These are phyloP conservation scores for Penicillium egyptiacum DNA, from an alignment of 495 filamentous ascomycete genomes.

Conservation along the genomic window DNA sequence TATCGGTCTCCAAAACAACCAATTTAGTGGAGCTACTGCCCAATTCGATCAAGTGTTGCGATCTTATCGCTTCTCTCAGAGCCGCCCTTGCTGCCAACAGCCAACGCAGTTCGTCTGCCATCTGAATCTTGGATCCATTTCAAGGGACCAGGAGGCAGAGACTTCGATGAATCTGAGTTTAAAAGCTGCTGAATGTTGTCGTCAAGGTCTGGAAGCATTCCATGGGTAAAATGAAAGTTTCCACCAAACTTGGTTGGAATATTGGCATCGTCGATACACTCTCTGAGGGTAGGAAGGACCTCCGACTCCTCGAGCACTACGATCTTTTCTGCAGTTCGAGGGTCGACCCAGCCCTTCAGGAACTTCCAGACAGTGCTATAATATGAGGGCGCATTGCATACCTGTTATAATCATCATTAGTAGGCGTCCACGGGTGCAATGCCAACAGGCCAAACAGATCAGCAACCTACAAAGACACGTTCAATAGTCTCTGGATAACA, in stretches of 20 bases:
- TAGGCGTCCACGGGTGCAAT: not conserved
- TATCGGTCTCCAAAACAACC: too few species aligned
- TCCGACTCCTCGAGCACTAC: slow-evolving; percentile 18
- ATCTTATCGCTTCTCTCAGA: slow-evolving; percentile 1
- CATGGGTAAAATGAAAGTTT: slow-evolving; percentile 20
- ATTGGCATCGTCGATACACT: slow-evolving; percentile 24
- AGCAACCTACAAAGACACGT: slow-evolving; percentile 27
- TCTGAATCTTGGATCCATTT: slow-evolving; percentile 23
- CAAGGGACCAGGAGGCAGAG: slow-evolving; percentile 28
- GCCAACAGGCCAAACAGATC: not conserved
- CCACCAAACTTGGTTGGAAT: slow-evolving; percentile 30
- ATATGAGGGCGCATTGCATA: slow-evolving; percentile 32
- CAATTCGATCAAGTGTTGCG: not conserved
- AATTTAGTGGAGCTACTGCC: not conserved
- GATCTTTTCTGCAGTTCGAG: slow-evolving; percentile 31
- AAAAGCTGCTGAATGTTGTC: slow-evolving; percentile 16
- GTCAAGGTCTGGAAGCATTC: slow-evolving; percentile 28
- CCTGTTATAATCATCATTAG: slow-evolving; percentile 12
- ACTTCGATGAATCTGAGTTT: slow-evolving; percentile 5
- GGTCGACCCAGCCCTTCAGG: slow-evolving; percentile 30
- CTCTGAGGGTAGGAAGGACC: slow-evolving; percentile 19
- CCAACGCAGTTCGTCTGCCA: slow-evolving; percentile 18
- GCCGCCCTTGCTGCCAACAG: slow-evolving; percentile 20
- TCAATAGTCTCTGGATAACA: slow-evolving; percentile 37
- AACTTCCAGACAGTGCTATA: slow-evolving; percentile 30